Conservation (phyloP, 495 filamentous ascomycete species). For the Aspergillus bertholletiae region DNA sequence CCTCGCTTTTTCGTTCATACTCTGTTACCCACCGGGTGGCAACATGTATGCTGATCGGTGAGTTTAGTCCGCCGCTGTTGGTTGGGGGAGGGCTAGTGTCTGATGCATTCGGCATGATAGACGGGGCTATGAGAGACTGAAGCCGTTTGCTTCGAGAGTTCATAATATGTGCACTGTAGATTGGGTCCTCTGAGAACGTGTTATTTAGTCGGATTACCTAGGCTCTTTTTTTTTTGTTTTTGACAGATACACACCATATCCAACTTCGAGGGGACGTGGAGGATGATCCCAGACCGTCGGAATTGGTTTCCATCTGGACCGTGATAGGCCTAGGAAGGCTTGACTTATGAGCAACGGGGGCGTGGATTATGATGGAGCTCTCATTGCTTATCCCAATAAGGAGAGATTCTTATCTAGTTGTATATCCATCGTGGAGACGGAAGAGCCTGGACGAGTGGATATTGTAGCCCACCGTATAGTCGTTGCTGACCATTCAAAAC, state of each 20-base stretch:
- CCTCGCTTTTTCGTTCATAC: background rate
- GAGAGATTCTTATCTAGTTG: background rate
- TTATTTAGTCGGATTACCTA: too few species aligned
- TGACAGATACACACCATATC: background rate
- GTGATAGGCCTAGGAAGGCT: background rate
- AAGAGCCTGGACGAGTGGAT: background rate
- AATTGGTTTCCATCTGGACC: background rate
- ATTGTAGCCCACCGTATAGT: background rate
- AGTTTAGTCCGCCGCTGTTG: background rate
- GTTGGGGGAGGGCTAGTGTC: background rate
- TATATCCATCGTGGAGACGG: background rate
- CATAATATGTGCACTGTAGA: too few species aligned
- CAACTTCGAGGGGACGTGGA: background rate
- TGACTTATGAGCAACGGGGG: background rate
- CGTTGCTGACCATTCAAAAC: background rate
- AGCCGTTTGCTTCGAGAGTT: too few species aligned
- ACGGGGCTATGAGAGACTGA: background rate
- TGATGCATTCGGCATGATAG: background rate
- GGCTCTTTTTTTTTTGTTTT: too few species aligned
- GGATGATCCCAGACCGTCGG: background rate
- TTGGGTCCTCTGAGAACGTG: too few species aligned
- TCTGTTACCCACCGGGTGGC: background rate
- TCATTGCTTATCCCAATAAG: background rate
- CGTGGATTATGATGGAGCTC: background rate
- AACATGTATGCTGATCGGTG: background rate